Evolutionary conservation across 208 protist species (phyloP), one percentile per base, ranked within the genome.

Genomic region (Perkinsela sp.): DNA sequence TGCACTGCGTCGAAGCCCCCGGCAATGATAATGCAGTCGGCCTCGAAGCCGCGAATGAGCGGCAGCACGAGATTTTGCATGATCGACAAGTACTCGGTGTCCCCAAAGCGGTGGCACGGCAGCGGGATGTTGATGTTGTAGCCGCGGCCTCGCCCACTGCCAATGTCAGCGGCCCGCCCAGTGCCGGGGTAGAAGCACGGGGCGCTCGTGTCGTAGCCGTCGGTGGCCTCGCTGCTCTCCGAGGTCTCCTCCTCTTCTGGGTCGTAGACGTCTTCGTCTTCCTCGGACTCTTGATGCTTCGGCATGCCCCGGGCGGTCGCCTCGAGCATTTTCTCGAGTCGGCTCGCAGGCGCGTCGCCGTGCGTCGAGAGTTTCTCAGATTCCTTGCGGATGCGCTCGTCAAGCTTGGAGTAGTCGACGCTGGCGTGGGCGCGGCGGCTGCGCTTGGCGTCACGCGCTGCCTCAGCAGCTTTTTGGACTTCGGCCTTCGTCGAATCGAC

Each of bases 111-210:
- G 48, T 74, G 76, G 30, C 78, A 73, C 31, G 85, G 80, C 83
- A 87, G 93, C 1, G 91, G 84, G 22, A 97, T 85, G 75, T 97
- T 97, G 68, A 97, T 80, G 72, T 86, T 95, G 32, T 77, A 80
- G 0, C 94, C 93, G 1, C 71, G 30, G n/a, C 88, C 93, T 29
- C 67, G 72, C 16, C 72, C 76, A 1, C 57, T 67, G 30, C 85
- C 85, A 0, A 71, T 29, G 28, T 71, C 67, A 15, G 77, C 70
- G 15, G 15, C 29, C 31, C 32, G 15, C 1, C 89, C 89, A 30
- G 90, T 92, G 67, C 87, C 86, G n/a, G 92, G 91, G 73, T 94
- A 96, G 75, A 94, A 96, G 22, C 71, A 67, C 30, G 77, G 73
- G 6, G 48, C 32, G n/a, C 74, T 48, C 15, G 71, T 69, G n/a